Evolutionary conservation across 73 alveolate species (phyloP), one percentile per base, ranked within the genome.

Genomic region (Urostyla sp.): DNA sequence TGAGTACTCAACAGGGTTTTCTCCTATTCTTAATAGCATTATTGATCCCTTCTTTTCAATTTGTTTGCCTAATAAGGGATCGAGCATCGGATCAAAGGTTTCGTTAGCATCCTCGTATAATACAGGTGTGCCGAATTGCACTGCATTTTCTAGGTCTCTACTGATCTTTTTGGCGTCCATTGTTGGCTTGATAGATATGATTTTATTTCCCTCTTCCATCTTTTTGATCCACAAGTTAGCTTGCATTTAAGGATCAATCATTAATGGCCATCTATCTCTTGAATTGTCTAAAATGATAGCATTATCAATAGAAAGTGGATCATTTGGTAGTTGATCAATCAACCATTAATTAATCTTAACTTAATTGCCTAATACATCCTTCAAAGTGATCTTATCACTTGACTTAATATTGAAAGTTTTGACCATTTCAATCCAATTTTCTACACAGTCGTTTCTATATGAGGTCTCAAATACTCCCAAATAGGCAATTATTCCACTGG

Each of bases 231-330:
- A 98, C 54, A 75, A 90, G 84, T 93, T 95, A 0, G 99, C 99
- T 80, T 98, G 97, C 72, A 94, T 94, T 75, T 98, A 95, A 26
- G 99, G 99, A 85, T 98, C 99, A 38, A 98, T 98, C 99, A 97
- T 95, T 67, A 97, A 88, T 50, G 99, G 98, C 99, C 99, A 98
- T 91, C 99, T 96, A 82, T 97, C 92, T n/a, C n/a, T n/a, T 75
- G 99, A 89, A 85, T 98, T 95, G 21, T 95, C 88, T 94, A 96
- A 75, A 77, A 98, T 98, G 67, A 98, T 86, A 27, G 99, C 99
- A 87, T 98, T 98, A 91, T 98, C 99, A 43, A 98, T 93, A 34
- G 99, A 97, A 85, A 96, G 92, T 60, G 93, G 85, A 66, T 96
- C 99, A 69, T 94, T 83, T 21, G 99, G 99, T 44, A 97, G 92